Evolutionary conservation across 345 rosid genomes (phyloP).

Genomic region (Dovyalis caffra): DNA sequence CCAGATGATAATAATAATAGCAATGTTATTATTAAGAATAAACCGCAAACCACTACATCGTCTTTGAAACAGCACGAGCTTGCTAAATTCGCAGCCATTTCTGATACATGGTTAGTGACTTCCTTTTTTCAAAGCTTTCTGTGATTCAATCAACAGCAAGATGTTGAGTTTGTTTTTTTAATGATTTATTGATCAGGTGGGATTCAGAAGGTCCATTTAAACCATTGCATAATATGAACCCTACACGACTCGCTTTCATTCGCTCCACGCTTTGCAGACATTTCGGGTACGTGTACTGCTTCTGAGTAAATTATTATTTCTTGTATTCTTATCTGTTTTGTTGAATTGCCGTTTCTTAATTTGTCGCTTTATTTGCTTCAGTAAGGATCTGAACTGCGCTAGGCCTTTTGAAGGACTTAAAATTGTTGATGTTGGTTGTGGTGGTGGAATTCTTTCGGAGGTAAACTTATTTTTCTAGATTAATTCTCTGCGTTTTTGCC

Average conservation of each 20-base stretch:
- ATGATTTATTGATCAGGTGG: constrained; percentile 58
- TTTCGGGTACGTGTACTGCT: constrained; percentile 47
- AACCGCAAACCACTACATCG: constrained; percentile 20
- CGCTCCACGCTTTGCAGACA: constrained; percentile 90
- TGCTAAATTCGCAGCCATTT: constrained; percentile 76
- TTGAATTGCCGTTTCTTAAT: too few species aligned
- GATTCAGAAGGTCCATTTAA: constrained; percentile 86
- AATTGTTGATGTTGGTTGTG: constrained; percentile 83
- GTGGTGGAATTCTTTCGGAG: constrained; percentile 97
- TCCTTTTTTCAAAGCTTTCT: background rate
- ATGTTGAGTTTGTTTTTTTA: background rate
- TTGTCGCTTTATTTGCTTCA: constrained; percentile 29
- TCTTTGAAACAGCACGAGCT: constrained; percentile 70
- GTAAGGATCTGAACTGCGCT: constrained; percentile 67
- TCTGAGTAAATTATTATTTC: background rate
- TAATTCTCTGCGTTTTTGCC: background rate
- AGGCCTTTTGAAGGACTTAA: constrained; percentile 85
- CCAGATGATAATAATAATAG: background rate
- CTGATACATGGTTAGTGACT: constrained; percentile 67
- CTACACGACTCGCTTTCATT: constrained; percentile 82
- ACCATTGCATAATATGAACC: constrained; percentile 83
- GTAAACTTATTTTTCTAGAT: constrained; percentile 25
- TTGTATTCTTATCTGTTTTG: constrained; percentile 3
- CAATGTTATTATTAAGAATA: background rate
- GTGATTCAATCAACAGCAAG: too few species aligned